Conservation (phyloP, 2,329 filamentous ascomycete genomes). For the Fusarium mundagurra region DNA sequence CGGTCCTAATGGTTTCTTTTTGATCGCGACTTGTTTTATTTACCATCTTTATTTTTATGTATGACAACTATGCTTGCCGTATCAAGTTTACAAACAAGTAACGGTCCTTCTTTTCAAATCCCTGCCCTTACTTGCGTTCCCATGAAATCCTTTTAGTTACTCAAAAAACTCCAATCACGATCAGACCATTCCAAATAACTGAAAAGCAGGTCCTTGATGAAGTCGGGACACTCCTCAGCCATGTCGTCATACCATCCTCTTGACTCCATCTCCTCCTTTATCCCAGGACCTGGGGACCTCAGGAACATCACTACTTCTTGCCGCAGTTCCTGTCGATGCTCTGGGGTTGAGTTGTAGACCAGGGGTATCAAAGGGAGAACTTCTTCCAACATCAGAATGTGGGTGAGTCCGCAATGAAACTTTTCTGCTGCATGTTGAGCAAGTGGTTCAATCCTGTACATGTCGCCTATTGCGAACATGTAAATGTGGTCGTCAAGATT, state of each 20-base stretch:
- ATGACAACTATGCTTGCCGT: too few relatives aligned
- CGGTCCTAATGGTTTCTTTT: constrained; percentile 13
- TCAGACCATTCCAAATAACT: background rate
- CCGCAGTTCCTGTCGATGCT: background rate
- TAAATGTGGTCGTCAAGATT: background rate
- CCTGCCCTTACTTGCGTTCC: background rate
- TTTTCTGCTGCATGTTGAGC: background rate
- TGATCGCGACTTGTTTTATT: background rate
- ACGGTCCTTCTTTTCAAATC: too few relatives aligned
- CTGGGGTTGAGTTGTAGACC: background rate
- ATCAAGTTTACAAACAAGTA: too few relatives aligned
- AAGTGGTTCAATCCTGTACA: background rate
- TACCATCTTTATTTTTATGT: background rate
- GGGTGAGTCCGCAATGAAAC: background rate
- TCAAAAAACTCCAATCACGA: background rate
- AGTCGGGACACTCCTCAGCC: background rate
- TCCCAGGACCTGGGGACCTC: background rate
- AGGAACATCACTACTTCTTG: background rate
- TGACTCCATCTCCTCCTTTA: background rate
- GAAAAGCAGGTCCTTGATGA: background rate
- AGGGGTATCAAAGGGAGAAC: background rate
- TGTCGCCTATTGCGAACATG: constrained; percentile 8
- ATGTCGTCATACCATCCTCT: background rate
- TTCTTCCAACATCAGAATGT: background rate
- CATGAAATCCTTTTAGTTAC: rapidly evolving